Conservation (phyloP, 352 stramenopile genomes). For the Phytophthora pistaciae region DNA sequence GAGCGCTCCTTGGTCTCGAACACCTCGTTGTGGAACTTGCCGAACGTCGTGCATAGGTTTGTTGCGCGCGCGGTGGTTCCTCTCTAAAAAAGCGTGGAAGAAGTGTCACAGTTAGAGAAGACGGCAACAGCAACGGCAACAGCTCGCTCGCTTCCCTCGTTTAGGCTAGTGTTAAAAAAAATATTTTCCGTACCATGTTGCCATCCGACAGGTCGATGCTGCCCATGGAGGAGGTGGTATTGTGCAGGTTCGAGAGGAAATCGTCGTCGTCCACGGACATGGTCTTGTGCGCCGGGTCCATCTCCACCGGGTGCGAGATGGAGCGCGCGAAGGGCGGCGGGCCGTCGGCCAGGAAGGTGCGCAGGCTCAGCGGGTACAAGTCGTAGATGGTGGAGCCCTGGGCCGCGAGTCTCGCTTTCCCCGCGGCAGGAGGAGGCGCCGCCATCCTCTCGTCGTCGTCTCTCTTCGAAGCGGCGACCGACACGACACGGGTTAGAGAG, state of each 20-base stretch:
- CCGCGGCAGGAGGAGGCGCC: background rate
- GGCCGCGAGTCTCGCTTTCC: slow-evolving; percentile 10
- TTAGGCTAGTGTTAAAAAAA: background rate
- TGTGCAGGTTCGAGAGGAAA: slow-evolving; percentile 36
- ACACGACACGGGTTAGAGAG: slow-evolving; percentile 3
- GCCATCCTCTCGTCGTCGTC: slow-evolving; percentile 1
- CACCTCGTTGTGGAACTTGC: slow-evolving; percentile 79
- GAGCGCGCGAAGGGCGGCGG: slow-evolving; percentile 44
- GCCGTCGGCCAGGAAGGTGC: slow-evolving; percentile 28
- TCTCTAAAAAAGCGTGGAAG: background rate
- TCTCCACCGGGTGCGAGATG: slow-evolving; percentile 24
- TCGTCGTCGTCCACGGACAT: slow-evolving; percentile 33
- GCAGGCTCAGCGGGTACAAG: slow-evolving; percentile 68
- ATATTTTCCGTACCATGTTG: background rate
- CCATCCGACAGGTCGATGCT: slow-evolving; percentile 29
- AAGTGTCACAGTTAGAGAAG: background rate
- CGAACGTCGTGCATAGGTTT: slow-evolving; percentile 61
- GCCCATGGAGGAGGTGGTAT: slow-evolving; percentile 36
- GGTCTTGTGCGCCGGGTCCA: slow-evolving; percentile 20
- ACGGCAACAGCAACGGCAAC: background rate
- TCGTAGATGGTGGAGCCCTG: slow-evolving; percentile 67
- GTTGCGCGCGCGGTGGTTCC: slow-evolving; percentile 10
- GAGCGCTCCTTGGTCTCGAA: slow-evolving; percentile 85
- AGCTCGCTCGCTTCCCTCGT: background rate
- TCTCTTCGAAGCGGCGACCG: background rate